Evolutionary conservation across 1,284 basidiomycete genomes (phyloP).

Genomic region (Heterobasidion annosum): DNA sequence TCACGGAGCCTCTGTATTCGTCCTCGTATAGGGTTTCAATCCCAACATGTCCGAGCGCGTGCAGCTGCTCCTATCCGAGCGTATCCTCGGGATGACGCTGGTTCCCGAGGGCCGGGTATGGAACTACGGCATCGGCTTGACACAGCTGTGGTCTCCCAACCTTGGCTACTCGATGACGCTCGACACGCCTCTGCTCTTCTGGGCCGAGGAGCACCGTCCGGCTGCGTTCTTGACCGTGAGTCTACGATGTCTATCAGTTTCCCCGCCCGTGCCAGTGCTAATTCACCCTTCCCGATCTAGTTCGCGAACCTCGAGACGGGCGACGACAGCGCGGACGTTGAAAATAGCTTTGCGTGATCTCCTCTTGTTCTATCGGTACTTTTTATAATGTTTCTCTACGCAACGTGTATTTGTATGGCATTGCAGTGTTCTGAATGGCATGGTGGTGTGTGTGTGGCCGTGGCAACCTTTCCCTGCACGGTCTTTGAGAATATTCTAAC

Average conservation of each 20-base stretch:
- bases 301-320: slow-evolving; percentile 75
- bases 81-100: slow-evolving; percentile 85
- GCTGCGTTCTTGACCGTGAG: slow-evolving; percentile 83
- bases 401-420: not conserved
- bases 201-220: slow-evolving; percentile 92
- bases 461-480: no score
- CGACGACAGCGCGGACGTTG: slow-evolving; percentile 81
- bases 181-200: slow-evolving; percentile 90
- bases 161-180: slow-evolving; percentile 83
- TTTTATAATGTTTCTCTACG: not conserved
- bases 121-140: slow-evolving; percentile 91
- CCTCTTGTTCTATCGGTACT: not conserved
- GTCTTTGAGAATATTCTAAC: no score
- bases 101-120: slow-evolving; percentile 88
- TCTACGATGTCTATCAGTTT: slow-evolving; percentile 7
- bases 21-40: slow-evolving; percentile 67
- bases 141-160: slow-evolving; percentile 84
- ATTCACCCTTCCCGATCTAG: slow-evolving; percentile 22
- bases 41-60: slow-evolving; percentile 97
- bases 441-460: no score
- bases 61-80: slow-evolving; percentile 90
- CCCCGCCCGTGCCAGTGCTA: no score
- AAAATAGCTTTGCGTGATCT: slow-evolving; percentile 66
- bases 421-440: not conserved
- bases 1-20: not conserved